These are phyloP conservation scores for Diplocarpon mali DNA, from an alignment of 2,329 filamentous ascomycete species.

Conservation along the genomic window DNA sequence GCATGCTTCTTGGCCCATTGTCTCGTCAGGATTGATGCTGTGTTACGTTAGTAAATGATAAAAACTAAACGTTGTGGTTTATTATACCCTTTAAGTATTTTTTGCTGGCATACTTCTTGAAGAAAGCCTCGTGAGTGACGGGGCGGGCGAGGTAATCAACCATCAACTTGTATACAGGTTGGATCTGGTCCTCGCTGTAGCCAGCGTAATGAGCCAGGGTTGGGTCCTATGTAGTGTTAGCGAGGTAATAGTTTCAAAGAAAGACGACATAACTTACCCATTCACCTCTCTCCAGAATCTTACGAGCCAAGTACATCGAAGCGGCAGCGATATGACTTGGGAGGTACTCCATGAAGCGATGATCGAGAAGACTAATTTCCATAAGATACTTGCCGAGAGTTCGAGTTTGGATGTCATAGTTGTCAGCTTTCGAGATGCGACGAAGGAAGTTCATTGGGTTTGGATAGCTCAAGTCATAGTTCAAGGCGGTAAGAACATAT, in stretches of 20 bases:
- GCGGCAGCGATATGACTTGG: conserved; percentile 86
- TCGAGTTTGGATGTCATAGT: conserved; percentile 96
- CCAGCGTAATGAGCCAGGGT: conserved; percentile 86
- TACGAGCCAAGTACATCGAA: conserved; percentile 86
- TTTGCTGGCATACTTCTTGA: conserved; percentile 99
- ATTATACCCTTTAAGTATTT: conserved; percentile 92
- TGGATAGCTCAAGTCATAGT: conserved; percentile 96
- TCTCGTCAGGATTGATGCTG: conserved; percentile 83
- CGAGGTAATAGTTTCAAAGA: conserved; percentile 11
- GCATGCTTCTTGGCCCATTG: conserved; percentile 86
- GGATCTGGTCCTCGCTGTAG: conserved; percentile 85
- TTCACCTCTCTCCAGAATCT: conserved; percentile 80
- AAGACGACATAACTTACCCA: conserved; percentile 55
- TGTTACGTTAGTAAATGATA: conserved; percentile 17
- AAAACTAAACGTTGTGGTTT: not conserved
- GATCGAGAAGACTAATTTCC: conserved; percentile 91
- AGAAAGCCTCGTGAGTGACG: conserved; percentile 91
- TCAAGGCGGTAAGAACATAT: conserved; percentile 78
- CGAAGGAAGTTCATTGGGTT: conserved; percentile 99
- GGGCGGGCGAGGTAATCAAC: conserved; percentile 90
- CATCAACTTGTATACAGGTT: conserved; percentile 88
- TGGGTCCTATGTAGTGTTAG: conserved; percentile 48
- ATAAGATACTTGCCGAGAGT: conserved; percentile 96
- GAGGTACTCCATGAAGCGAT: conserved; percentile 81
- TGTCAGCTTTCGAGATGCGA: conserved; percentile 97